phyloP scores from a whole-genome alignment of 495 filamentous ascomycete genomes.

The Usnea hakonensis region DNA sequence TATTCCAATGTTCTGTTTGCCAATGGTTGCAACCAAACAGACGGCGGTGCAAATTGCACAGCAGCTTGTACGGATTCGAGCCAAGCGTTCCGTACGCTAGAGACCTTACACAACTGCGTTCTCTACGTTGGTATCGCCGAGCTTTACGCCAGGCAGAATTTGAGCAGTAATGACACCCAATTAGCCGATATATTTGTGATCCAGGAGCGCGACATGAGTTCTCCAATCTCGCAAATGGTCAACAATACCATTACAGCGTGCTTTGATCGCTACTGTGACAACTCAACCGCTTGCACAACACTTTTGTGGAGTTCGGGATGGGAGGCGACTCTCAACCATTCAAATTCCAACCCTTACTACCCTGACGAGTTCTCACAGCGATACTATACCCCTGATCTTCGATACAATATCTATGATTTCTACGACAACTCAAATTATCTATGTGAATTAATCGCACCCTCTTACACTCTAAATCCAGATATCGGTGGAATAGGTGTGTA shows the following conservation, averaged over 20 bases:
- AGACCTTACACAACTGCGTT: conserved; percentile 2
- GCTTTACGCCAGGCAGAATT: background rate
- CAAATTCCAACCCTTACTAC: too few species aligned
- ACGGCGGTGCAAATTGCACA: background rate
- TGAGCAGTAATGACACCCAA: background rate
- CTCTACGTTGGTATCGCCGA: background rate
- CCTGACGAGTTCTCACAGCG: too few species aligned
- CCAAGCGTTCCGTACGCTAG: background rate
- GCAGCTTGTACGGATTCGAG: background rate
- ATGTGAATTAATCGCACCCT: background rate
- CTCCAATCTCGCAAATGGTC: background rate
- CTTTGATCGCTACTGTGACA: background rate
- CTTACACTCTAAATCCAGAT: conserved; percentile 2
- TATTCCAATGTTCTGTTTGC: background rate
- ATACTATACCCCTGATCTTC: too few species aligned
- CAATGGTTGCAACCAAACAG: background rate
- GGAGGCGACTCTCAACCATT: background rate
- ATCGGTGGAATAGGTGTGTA: conserved; percentile 20
- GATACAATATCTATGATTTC: background rate
- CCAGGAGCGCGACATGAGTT: background rate
- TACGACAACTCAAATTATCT: background rate
- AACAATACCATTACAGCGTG: background rate
- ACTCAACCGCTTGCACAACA: background rate
- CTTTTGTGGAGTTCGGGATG: background rate
- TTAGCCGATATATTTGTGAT: background rate